Base-by-base conservation (phyloP, 345 rosid species). In the Trapa incisa region DNA sequence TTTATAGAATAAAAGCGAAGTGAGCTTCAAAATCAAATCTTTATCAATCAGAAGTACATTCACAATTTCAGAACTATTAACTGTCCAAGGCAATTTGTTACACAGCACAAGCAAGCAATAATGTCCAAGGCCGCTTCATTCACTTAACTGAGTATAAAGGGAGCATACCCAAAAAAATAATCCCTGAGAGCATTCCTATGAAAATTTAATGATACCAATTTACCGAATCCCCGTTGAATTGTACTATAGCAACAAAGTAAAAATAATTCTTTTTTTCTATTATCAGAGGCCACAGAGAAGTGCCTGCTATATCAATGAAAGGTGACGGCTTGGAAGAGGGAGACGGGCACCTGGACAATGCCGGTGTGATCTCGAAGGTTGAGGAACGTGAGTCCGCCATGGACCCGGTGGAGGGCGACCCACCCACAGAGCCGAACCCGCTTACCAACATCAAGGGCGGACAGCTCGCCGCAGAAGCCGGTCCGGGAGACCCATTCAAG, bases 301-400 rank as follows among this genome's bases (percentile, higher is more conserved):
- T 13, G 42, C 43, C 22, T 43, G 6, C 47, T 41, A 41, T 8
- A 41, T 65, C 37, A 65, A 32, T 15, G 9, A 5, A 22, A 65
- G 67, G 17, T 41, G 32, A n/a, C 50, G 33, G 1, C 12, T 41
- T 33, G 16, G 33, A 36, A 29, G 22, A 1, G 35, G 15, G 33
- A 32, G 7, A 36, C 7, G 37, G 57, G 35, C 60, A 88, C 98
- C 96, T 94, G 97, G 39, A 94, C 87, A 72, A 86, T 82, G 71
- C 99, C 99, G 48, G 96, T 80, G 73, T 94, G 96, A 84, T 94
- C 99, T 80, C 99, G 81, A 70, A 94, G 92, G 68, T 87, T 94
- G 76, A 94, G 78, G 78, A 94, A 91, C 67, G 97, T 86, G 70
- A 94, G 95, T 14, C 91, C 91, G 15, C 95, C 97, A 47, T 94